Evolutionary conservation across 495 filamentous ascomycete species (phyloP).

Genomic region (Aspergillus heteromorphus): DNA sequence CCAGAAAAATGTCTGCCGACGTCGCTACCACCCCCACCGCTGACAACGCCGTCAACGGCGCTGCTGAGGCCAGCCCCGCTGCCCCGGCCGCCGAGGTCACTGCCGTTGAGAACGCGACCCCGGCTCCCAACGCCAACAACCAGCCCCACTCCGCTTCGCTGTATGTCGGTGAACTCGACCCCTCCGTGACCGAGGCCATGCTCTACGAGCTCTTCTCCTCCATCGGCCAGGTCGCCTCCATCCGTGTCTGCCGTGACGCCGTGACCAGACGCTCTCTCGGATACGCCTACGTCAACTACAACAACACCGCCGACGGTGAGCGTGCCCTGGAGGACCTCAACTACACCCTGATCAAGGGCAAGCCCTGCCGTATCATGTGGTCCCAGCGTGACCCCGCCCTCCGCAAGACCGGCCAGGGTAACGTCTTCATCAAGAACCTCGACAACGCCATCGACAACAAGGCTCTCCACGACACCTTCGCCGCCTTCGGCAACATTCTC

Average conservation of each 20-base stretch:
- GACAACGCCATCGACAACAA: slow-evolving; percentile 99
- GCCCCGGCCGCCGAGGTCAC: slow-evolving; percentile 31
- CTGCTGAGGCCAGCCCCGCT: slow-evolving; percentile 34
- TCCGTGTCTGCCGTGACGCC: slow-evolving; percentile 98
- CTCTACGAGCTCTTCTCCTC: slow-evolving; percentile 99
- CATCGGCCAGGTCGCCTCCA: slow-evolving; percentile 97
- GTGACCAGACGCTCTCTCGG: slow-evolving; percentile 98
- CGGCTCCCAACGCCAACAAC: slow-evolving; percentile 66
- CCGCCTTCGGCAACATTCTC: slow-evolving; percentile 97
- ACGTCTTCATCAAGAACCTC: slow-evolving; percentile 99
- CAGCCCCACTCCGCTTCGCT: slow-evolving; percentile 93
- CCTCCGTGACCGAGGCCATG: slow-evolving; percentile 98
- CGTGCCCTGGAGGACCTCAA: slow-evolving; percentile 98
- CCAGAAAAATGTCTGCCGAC: slow-evolving; percentile 45
- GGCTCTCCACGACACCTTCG: slow-evolving; percentile 98
- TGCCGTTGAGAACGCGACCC: slow-evolving; percentile 26
- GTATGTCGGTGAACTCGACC: slow-evolving; percentile 97
- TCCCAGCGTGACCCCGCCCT: slow-evolving; percentile 98
- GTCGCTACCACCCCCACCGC: slow-evolving; percentile 35
- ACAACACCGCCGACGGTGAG: slow-evolving; percentile 92
- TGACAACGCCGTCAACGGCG: slow-evolving; percentile 37
- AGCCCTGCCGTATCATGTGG: slow-evolving; percentile 99
- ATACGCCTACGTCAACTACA: slow-evolving; percentile 99
- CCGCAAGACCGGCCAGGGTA: slow-evolving; percentile 98
- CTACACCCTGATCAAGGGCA: slow-evolving; percentile 98